A percentile compares a stretch with the other conserved stretches of the same genome.
Evolutionary conservation across 257 asterid species (phyloP).

Genomic region (Nicotiana attenuata): DNA sequence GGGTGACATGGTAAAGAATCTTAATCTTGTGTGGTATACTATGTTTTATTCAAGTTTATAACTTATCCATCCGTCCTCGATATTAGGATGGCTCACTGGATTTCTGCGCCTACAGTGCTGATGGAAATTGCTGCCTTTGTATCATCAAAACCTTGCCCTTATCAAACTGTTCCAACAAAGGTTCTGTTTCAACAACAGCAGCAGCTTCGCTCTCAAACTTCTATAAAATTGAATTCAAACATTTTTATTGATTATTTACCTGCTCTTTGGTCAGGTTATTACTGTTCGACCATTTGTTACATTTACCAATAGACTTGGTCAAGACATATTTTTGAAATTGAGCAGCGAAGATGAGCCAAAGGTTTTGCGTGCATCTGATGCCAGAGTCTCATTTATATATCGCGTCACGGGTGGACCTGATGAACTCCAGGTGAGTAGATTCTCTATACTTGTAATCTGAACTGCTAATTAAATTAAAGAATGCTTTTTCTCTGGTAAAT

Average conservation of each 20-base stretch:
- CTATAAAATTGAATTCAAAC: conserved; percentile 2
- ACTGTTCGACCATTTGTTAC: conserved; percentile 81
- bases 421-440: conserved; percentile 63
- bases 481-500: background rate
- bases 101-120: conserved; percentile 64
- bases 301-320: conserved; percentile 90
- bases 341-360: conserved; percentile 80
- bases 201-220: background rate
- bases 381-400: conserved; percentile 70
- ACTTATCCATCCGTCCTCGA: conserved; percentile 4
- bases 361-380: conserved; percentile 63
- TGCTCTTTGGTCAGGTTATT: conserved; percentile 55
- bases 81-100: conserved; percentile 93
- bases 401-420: conserved; percentile 48
- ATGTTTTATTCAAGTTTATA: conserved; percentile 6
- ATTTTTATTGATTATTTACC: conserved; percentile 21
- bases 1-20: conserved; percentile 67
- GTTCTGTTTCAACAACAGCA: conserved; percentile 31
- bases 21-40: conserved; percentile 9
- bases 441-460: background rate
- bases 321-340: conserved; percentile 61
- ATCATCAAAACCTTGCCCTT: conserved; percentile 80
- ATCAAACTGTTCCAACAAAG: conserved; percentile 93
- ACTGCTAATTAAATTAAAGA: background rate
- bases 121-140: conserved; percentile 73